Percentiles rank a stretch among this genome's conserved stretches.
Conservation (phyloP, 2,329 filamentous ascomycete genomes). For the Ascochyta fabae region DNA sequence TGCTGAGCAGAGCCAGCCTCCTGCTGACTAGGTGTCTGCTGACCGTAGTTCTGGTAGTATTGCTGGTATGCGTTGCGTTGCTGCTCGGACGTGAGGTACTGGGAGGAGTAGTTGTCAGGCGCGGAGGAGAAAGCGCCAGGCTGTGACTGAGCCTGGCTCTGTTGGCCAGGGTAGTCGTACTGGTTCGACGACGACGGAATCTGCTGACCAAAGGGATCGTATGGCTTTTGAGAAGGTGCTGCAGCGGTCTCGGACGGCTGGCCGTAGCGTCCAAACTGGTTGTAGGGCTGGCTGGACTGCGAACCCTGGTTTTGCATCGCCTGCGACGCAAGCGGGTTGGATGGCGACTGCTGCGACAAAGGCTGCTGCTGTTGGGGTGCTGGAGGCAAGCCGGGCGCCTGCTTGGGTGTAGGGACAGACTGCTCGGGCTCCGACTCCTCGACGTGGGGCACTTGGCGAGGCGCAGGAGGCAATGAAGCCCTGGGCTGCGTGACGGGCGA, state of each 20-base stretch:
- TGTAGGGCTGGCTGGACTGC: slow-evolving; percentile 56
- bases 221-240: slow-evolving; percentile 75
- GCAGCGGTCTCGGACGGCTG: slow-evolving; percentile 66
- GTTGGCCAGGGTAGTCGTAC: slow-evolving; percentile 57
- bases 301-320: slow-evolving; percentile 59
- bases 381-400: slow-evolving; percentile 68
- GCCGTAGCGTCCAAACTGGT: slow-evolving; percentile 74
- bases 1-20: slow-evolving; percentile 75
- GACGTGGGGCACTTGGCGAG: slow-evolving; percentile 52
- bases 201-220: slow-evolving; percentile 86
- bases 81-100: slow-evolving; percentile 80
- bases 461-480: slow-evolving; percentile 81
- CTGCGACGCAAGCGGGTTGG: slow-evolving; percentile 59
- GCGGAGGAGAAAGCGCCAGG: slow-evolving; percentile 75
- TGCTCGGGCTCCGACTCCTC: slow-evolving; percentile 51
- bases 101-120: slow-evolving; percentile 77
- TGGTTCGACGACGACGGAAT: slow-evolving; percentile 57
- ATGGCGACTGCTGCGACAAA: slow-evolving; percentile 51
- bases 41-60: slow-evolving; percentile 64
- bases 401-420: slow-evolving; percentile 60
- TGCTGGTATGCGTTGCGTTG: slow-evolving; percentile 76
- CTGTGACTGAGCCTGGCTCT: slow-evolving; percentile 64
- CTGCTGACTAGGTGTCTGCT: slow-evolving; percentile 65
- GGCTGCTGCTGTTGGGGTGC: slow-evolving; percentile 62
- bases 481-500: slow-evolving; percentile 87